Conservation (phyloP, 1,284 basidiomycete genomes). For the Xerocomus nothofagi region DNA sequence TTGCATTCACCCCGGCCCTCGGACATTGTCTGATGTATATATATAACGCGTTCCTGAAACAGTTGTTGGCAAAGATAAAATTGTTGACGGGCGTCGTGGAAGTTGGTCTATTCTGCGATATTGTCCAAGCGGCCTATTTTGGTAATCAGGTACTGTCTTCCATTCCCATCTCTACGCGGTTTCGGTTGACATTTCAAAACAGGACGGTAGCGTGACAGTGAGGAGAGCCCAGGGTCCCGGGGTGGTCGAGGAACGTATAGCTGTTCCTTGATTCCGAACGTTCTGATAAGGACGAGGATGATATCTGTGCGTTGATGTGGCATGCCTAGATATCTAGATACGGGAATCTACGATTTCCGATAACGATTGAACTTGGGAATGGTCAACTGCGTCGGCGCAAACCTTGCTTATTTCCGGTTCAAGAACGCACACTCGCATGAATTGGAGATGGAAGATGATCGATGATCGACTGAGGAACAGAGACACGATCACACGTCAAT, state of each 20-base stretch:
- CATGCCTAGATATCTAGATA: background rate
- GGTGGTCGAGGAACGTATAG: slow-evolving; percentile 26
- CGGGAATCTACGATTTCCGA: too few species aligned
- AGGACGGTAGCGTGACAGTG: slow-evolving; percentile 36
- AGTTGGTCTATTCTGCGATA: slow-evolving; percentile 92
- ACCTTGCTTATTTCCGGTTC: too few species aligned
- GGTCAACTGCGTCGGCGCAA: too few species aligned
- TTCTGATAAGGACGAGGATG: background rate
- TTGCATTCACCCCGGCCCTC: background rate
- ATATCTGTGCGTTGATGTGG: background rate
- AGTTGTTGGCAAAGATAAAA: slow-evolving; percentile 78
- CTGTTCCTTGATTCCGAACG: slow-evolving; percentile 10
- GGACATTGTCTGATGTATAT: background rate
- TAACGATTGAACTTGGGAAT: too few species aligned
- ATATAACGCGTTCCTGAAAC: background rate
- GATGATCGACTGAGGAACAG: too few species aligned
- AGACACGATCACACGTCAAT: too few species aligned
- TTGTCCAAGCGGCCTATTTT: slow-evolving; percentile 97
- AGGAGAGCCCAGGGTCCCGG: slow-evolving; percentile 14
- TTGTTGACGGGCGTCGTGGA: slow-evolving; percentile 96
- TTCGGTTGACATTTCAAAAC: too few species aligned
- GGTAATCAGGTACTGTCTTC: slow-evolving; percentile 72
- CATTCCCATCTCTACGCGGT: background rate
- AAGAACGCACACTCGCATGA: too few species aligned
- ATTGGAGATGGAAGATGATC: too few species aligned